phyloP scores from a whole-genome alignment of 75 land plant species.

The Cunninghamia lanceolata region DNA sequence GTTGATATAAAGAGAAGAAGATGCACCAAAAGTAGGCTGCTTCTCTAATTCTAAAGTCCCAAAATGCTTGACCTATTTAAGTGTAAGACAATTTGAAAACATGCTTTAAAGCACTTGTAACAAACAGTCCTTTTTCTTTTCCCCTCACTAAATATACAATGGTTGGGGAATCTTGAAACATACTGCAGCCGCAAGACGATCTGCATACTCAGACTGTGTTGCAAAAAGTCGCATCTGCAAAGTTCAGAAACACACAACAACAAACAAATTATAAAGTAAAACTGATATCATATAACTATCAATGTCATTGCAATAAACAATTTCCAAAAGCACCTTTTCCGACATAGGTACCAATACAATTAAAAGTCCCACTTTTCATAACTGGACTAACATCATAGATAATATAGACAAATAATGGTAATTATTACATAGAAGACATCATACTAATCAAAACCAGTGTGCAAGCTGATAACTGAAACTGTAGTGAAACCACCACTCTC shows the following conservation, averaged over 20 bases:
- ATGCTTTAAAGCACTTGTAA: background rate
- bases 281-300: background rate
- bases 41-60: background rate
- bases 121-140: background rate
- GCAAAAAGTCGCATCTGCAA: conserved; percentile 83
- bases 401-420: background rate
- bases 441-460: no score
- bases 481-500: background rate
- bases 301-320: background rate
- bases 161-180: conserved; percentile 13
- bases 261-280: background rate
- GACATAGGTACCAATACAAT: background rate
- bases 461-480: background rate
- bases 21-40: background rate
- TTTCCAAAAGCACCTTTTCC: background rate
- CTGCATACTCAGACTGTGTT: conserved; percentile 87
- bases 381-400: background rate
- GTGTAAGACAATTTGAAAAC: background rate
- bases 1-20: background rate
- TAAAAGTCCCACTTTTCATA: background rate
- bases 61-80: background rate
- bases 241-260: background rate
- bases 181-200: conserved; percentile 83
- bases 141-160: conserved; percentile 3
- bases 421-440: background rate